phyloP scores from a whole-genome alignment of 345 rosid species.

The Turritis glabra region DNA sequence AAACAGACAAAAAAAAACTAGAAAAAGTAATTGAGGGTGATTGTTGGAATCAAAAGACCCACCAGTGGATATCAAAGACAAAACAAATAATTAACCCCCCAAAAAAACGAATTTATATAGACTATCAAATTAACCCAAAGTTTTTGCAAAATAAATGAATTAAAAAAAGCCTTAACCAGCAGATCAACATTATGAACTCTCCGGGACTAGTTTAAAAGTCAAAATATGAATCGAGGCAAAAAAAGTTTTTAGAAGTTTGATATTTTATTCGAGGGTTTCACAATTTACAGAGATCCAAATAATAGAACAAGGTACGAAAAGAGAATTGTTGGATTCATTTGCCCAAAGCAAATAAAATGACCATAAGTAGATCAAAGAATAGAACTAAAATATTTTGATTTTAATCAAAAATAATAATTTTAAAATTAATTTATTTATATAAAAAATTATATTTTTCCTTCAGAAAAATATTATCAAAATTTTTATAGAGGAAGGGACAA shows the following conservation, averaged over 20 bases:
- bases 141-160: background rate
- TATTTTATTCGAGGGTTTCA: background rate
- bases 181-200: constrained; percentile 6
- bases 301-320: background rate
- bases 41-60: constrained; percentile 8
- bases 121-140: background rate
- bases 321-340: background rate
- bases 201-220: background rate
- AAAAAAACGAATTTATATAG: background rate
- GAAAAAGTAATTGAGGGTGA: background rate
- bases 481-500: background rate
- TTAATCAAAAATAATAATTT: no score
- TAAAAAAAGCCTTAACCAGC: background rate
- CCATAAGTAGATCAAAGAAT: background rate
- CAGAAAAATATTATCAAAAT: background rate
- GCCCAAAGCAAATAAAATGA: background rate
- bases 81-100: background rate
- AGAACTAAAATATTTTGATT: background rate
- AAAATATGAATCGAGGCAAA: background rate
- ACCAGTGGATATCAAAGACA: background rate
- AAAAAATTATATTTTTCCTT: no score
- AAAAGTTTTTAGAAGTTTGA: background rate
- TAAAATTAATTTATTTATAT: no score
- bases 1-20: background rate
- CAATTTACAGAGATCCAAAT: background rate